These are phyloP conservation scores for Psilocybe subaeruginosa DNA, from an alignment of 768 basidiomycete genomes.

Conservation along the genomic window DNA sequence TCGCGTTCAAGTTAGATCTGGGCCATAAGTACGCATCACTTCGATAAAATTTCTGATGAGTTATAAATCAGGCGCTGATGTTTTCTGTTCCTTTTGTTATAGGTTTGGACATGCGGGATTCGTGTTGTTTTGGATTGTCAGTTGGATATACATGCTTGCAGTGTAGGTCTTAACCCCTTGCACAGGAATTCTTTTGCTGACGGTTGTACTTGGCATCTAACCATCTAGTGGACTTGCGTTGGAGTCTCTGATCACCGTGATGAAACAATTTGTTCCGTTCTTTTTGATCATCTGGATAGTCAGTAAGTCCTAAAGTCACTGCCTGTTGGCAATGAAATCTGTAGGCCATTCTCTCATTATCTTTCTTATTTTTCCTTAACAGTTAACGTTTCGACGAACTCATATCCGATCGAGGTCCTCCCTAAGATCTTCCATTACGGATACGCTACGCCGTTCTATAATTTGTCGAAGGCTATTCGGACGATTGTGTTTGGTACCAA, in stretches of 20 bases:
- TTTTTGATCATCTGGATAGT: conserved; percentile 77
- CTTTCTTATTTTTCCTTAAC: neutral
- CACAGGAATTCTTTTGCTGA: neutral
- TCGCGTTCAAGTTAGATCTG: conserved; percentile 64
- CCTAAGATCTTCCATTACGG: conserved; percentile 68
- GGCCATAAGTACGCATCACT: conserved; percentile 41
- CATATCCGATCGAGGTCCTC: conserved; percentile 60
- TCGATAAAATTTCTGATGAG: conserved; percentile 22
- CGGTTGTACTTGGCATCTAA: too few relatives aligned
- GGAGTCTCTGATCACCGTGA: conserved; percentile 61
- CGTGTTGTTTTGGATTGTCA: conserved; percentile 73
- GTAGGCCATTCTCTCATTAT: neutral
- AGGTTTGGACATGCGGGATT: conserved; percentile 59
- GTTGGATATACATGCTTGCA: conserved; percentile 63
- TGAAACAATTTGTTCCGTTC: conserved; percentile 61
- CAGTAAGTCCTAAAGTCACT: conserved; percentile 32
- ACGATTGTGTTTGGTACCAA: conserved; percentile 67
- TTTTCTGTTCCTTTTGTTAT: neutral
- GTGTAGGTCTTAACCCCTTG: conserved; percentile 35
- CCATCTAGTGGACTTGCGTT: conserved; percentile 58
- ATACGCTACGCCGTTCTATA: conserved; percentile 73
- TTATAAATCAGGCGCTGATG: neutral
- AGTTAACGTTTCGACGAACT: conserved; percentile 66
- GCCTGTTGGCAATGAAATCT: too few relatives aligned
- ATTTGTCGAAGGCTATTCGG: conserved; percentile 64